Evolutionary conservation across 495 filamentous ascomycete species (phyloP).

Genomic region (Umbilicaria muhlenbergii): DNA sequence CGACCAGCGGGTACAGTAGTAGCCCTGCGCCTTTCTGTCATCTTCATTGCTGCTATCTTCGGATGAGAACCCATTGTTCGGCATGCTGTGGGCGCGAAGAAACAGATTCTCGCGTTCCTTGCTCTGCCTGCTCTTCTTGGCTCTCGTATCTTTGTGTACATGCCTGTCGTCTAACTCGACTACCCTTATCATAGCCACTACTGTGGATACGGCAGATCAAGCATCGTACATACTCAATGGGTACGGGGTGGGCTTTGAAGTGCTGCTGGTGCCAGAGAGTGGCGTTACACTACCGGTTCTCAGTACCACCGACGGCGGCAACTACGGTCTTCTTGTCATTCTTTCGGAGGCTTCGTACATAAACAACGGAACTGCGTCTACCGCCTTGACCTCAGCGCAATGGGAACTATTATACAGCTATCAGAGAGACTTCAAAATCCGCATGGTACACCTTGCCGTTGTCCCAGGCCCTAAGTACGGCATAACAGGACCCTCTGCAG

Average conservation of each 20-base stretch:
- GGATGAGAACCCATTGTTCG: too few species aligned
- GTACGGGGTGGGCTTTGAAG: slow-evolving; percentile 45
- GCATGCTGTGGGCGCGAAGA: too few species aligned
- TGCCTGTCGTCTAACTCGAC: slow-evolving; percentile 16
- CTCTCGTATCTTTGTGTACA: too few species aligned
- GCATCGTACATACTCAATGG: slow-evolving; percentile 40
- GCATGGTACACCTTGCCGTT: slow-evolving; percentile 45
- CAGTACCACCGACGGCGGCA: slow-evolving; percentile 29
- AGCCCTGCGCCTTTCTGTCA: too few species aligned
- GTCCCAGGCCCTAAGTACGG: slow-evolving; percentile 38
- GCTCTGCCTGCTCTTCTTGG: too few species aligned
- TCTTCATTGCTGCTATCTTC: too few species aligned
- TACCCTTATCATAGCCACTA: slow-evolving; percentile 42
- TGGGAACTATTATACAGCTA: slow-evolving; percentile 42
- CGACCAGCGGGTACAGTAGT: too few species aligned
- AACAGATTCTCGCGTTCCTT: too few species aligned
- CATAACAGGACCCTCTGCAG: slow-evolving; percentile 19
- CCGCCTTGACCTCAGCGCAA: slow-evolving; percentile 39
- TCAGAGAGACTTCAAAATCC: slow-evolving; percentile 39
- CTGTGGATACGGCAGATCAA: slow-evolving; percentile 26
- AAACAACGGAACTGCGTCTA: slow-evolving; percentile 6
- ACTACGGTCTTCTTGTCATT: slow-evolving; percentile 33
- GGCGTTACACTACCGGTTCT: slow-evolving; percentile 35
- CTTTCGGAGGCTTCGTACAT: slow-evolving; percentile 15
- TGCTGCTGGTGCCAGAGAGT: slow-evolving; percentile 33